Conservation (phyloP, 345 rosid genomes). For the Rhodomyrtus tomentosa region DNA sequence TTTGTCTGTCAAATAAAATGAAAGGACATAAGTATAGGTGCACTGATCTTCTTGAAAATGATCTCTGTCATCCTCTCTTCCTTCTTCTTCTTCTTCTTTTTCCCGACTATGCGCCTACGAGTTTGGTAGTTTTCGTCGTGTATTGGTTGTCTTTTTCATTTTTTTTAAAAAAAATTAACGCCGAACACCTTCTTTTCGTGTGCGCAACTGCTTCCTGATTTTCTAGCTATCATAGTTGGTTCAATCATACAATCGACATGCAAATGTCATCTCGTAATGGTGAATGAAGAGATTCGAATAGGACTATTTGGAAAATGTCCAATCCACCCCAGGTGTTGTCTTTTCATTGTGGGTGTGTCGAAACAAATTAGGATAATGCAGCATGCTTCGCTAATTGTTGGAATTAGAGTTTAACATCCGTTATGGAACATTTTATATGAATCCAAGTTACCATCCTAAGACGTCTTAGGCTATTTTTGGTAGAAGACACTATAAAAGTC, state of each 20-base stretch:
- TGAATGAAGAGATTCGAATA: background rate
- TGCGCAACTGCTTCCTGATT: no score
- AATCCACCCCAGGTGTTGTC: no score
- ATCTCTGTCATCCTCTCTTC: background rate
- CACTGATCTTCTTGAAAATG: background rate
- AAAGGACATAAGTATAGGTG: background rate
- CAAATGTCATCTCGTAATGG: background rate
- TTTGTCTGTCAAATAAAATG: background rate
- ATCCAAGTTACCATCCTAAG: accelerated
- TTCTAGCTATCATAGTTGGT: background rate
- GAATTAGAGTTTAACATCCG: accelerated
- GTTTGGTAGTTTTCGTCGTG: background rate
- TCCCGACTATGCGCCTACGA: background rate
- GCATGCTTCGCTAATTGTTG: background rate
- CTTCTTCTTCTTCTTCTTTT: background rate
- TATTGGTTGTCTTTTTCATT: background rate
- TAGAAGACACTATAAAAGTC: background rate
- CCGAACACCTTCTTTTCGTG: background rate
- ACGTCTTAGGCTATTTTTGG: background rate
- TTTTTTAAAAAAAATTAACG: background rate
- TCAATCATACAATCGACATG: accelerated
- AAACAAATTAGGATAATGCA: no score
- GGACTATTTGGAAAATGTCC: background rate
- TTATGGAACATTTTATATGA: background rate
- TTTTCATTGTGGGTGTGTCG: no score